A percentile compares a stretch with the other conserved stretches of the same genome.
phyloP scores from a whole-genome alignment of 2,329 filamentous ascomycete genomes.

The Beauveria varroae region DNA sequence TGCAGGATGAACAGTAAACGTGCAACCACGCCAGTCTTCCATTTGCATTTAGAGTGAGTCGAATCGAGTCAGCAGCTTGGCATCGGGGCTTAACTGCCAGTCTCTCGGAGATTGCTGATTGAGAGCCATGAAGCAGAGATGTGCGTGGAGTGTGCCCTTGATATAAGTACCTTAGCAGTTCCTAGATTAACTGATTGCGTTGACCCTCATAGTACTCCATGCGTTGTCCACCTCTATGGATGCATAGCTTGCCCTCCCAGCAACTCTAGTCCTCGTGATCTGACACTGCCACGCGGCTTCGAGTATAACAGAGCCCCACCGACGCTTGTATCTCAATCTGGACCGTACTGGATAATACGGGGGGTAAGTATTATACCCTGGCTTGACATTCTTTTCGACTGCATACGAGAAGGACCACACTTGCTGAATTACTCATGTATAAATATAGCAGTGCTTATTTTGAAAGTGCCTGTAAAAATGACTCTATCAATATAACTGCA shows the following conservation, averaged over 20 bases:
- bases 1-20: no score
- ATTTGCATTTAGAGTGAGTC: no score
- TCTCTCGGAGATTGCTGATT: no score
- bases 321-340: neutral
- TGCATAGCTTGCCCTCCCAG: neutral
- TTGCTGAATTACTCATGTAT: neutral
- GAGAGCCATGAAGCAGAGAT: neutral
- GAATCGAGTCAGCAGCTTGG: no score
- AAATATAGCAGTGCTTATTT: neutral
- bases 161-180: neutral
- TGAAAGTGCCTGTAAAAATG: neutral
- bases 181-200: neutral
- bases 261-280: neutral
- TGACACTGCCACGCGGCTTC: neutral
- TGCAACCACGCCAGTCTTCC: no score
- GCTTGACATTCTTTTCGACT: no score
- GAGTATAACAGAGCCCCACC: neutral
- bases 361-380: no score
- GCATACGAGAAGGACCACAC: neutral
- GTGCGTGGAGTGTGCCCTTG: neutral
- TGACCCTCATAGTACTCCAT: neutral
- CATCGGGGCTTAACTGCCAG: no score
- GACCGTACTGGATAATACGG: neutral
- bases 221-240: neutral
- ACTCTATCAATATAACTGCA: neutral